A percentile compares a stretch with the other conserved stretches of the same genome.
These are phyloP conservation scores for Leucoagaricus sp. DNA, from an alignment of 1,284 basidiomycete species.

Conservation along the genomic window DNA sequence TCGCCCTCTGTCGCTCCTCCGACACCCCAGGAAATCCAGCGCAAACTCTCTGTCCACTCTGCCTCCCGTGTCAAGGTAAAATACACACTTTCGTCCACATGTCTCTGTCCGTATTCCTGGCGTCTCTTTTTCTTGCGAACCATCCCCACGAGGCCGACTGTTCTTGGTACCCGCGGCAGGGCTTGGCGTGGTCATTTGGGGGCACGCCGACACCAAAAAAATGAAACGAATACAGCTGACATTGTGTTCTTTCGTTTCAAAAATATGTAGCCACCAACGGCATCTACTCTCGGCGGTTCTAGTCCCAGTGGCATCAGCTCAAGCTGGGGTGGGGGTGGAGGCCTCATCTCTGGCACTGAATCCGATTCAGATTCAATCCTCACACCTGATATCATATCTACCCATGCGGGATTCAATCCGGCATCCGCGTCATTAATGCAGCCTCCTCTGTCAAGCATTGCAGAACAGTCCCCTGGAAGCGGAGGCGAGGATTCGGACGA, in stretches of 20 bases:
- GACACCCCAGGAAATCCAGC: conserved; percentile 81
- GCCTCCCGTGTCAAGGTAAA: conserved; percentile 47
- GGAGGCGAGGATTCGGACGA: conserved; percentile 73
- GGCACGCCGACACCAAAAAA: not conserved
- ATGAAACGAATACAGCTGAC: too few species aligned
- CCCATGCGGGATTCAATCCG: conserved; percentile 35
- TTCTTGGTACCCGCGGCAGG: too few species aligned
- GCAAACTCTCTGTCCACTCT: conserved; percentile 83
- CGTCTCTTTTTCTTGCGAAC: not conserved
- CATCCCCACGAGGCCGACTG: conserved; percentile 8
- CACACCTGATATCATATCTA: conserved; percentile 50
- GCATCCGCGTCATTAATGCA: conserved; percentile 39
- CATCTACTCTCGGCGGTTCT: not conserved
- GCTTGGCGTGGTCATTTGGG: not conserved
- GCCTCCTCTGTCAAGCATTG: conserved; percentile 71
- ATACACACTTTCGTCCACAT: not conserved
- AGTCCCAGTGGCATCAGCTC: conserved; percentile 30
- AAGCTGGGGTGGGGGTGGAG: conserved; percentile 24
- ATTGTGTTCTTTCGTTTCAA: conserved; percentile 13
- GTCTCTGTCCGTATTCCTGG: not conserved
- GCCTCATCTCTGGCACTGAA: conserved; percentile 74
- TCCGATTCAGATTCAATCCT: conserved; percentile 83
- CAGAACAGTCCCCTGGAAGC: conserved; percentile 67
- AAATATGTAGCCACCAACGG: not conserved
- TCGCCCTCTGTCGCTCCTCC: conserved; percentile 70